phyloP scores from a whole-genome alignment of 2,329 filamentous ascomycete species.

The Hypoxylon sp. region DNA sequence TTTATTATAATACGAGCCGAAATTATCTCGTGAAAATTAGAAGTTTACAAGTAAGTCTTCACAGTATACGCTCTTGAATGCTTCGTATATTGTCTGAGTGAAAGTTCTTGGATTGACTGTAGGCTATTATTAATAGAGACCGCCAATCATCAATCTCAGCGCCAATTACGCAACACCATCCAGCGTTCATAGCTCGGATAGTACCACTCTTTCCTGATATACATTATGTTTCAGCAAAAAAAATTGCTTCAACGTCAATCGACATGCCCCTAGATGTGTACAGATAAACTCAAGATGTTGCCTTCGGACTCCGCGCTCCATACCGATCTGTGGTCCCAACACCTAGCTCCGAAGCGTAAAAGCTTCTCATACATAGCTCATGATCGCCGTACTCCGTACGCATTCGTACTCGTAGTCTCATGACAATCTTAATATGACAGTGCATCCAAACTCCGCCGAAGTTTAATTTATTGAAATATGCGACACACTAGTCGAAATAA shows the following conservation, averaged over 20 bases:
- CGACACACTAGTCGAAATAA: slow-evolving; percentile 6
- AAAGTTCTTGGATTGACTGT: slow-evolving; percentile 17
- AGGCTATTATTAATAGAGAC: slow-evolving; percentile 14
- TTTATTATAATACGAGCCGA: too few relatives aligned
- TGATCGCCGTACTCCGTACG: slow-evolving; percentile 17
- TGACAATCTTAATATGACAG: slow-evolving; percentile 30
- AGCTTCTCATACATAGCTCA: not conserved
- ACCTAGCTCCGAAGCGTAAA: not conserved
- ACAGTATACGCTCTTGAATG: not conserved
- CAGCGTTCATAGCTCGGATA: slow-evolving; percentile 10
- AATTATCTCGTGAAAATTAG: too few relatives aligned
- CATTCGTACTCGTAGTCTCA: slow-evolving; percentile 33
- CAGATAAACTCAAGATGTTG: slow-evolving; percentile 32
- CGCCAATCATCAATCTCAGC: not conserved
- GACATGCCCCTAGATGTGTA: slow-evolving; percentile 32
- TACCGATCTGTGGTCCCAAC: slow-evolving; percentile 7
- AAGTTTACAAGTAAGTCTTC: too few relatives aligned
- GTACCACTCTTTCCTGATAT: slow-evolving; percentile 19
- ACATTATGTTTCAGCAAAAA: slow-evolving; percentile 23
- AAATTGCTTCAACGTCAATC: slow-evolving; percentile 21
- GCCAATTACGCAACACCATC: slow-evolving; percentile 5
- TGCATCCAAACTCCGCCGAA: slow-evolving; percentile 13
- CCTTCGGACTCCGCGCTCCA: slow-evolving; percentile 21
- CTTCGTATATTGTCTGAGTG: not conserved
- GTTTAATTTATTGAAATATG: slow-evolving; percentile 20